Evolutionary conservation across 768 basidiomycete species (phyloP).

Genomic region (Tylopilus felleus): DNA sequence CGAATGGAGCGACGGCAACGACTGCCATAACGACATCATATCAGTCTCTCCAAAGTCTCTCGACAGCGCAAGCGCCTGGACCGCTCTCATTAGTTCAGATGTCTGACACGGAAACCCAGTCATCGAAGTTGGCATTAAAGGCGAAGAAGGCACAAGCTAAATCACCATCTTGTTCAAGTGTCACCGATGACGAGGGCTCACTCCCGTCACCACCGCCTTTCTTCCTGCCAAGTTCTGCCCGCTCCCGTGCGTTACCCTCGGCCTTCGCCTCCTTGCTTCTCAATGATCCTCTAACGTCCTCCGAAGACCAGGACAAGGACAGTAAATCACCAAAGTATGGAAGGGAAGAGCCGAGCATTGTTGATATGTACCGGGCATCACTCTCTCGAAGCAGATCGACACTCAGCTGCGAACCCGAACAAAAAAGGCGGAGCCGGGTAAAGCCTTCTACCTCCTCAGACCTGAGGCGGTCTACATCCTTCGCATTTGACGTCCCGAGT

Average conservation of each 20-base stretch:
- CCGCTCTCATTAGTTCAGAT: conserved; percentile 24
- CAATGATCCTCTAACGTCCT: conserved; percentile 43
- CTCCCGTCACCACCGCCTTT: conserved; percentile 46
- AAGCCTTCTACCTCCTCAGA: conserved; percentile 31
- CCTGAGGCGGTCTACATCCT: conserved; percentile 37
- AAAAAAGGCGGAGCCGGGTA: conserved; percentile 7
- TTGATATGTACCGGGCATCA: conserved; percentile 28
- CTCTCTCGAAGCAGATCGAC: conserved; percentile 31
- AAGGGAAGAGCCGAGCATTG: conserved; percentile 30
- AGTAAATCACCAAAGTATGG: conserved; percentile 28
- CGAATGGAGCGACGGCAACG: conserved; percentile 79
- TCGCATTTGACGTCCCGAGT: conserved; percentile 79
- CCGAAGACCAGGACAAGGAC: conserved; percentile 37
- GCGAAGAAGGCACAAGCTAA: conserved; percentile 56
- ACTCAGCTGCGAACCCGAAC: conserved; percentile 14
- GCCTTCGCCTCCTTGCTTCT: conserved; percentile 72
- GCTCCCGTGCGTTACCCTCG: conserved; percentile 73
- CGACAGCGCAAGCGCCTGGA: conserved; percentile 28
- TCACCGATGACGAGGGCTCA: conserved; percentile 39
- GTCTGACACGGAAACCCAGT: conserved; percentile 39
- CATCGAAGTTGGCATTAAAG: conserved; percentile 77
- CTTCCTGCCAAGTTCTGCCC: conserved; percentile 51
- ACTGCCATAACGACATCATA: conserved; percentile 83
- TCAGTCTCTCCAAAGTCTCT: conserved; percentile 65
- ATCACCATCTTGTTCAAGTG: conserved; percentile 31